Evolutionary conservation across 805 yeast species (phyloP), one percentile per base, ranked within the genome.

Genomic region (Pichia exigua): DNA sequence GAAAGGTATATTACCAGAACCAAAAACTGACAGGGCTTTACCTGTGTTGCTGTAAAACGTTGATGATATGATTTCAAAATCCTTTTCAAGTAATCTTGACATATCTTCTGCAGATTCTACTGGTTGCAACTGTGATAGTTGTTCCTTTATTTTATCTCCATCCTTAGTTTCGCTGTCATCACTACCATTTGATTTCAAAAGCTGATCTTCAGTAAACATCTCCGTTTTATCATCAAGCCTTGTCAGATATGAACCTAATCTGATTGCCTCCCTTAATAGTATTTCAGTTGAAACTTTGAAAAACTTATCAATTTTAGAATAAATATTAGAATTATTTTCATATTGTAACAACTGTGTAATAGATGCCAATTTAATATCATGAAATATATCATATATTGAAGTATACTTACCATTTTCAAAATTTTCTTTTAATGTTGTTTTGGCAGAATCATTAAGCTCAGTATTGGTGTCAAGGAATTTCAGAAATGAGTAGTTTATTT

Each of bases 1-100:
- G 47, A 94, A 72, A 15, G 97, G 95, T 28, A 79, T 74, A 42
- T 83, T 89, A 42, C 78, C 77, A 20, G 78, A 77, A 4, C 85
- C 81, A 11, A 78, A 68, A 35, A 83, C 66, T 53, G 75, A 78
- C 54, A 78, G 75, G 0, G 90, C 79, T 65, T 91, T 94, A n/a
- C 80, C 79, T 49, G 82, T 76, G 3, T 77, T 71, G 10, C 73
- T 63, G 11, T 71, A 63, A 59, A 80, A 82, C 41, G 74, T 69
- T 1, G 76, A 70, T 0, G 85, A 72, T 18, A 87, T 82, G 52
- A 77, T 75, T 35, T 76, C 74, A 59, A 81, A 87, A 61, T 85
- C 92, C 20, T 69, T 63, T 53, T 75, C 78, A 39, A 76, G 59
- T 35, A 51, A 52, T 3, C 61, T 44, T 27, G 53, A 54, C 2